Evolutionary conservation across 2,329 filamentous ascomycete species (phyloP).

Genomic region (Pseudogymnoascus sp.): DNA sequence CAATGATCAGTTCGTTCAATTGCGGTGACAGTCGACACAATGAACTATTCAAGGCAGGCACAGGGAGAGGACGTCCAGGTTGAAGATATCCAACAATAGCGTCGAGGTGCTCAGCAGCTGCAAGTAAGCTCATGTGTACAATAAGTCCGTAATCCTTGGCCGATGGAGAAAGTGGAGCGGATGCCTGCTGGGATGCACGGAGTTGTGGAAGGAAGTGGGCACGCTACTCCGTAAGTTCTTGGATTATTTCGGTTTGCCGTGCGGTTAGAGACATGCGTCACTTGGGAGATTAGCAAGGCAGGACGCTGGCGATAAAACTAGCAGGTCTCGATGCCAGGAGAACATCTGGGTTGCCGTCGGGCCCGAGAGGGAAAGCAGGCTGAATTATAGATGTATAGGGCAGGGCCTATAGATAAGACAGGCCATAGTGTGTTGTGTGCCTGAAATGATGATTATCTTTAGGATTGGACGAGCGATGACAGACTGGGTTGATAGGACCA

Average conservation of each 20-base stretch:
- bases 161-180: conserved; percentile 8
- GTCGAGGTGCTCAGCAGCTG: conserved; percentile 3
- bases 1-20: not conserved
- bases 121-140: conserved; percentile 9
- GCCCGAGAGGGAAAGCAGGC: not conserved
- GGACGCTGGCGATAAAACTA: not conserved
- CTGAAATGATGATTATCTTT: conserved; percentile 8
- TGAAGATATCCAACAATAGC: conserved; percentile 6
- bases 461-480: conserved; percentile 5
- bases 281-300: not conserved
- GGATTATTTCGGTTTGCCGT: conserved; percentile 6
- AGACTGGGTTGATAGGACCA: conserved; percentile 8
- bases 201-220: conserved; percentile 8
- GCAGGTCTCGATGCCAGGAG: not conserved
- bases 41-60: conserved; percentile 2
- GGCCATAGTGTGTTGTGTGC: not conserved
- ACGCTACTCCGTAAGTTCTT: conserved; percentile 8
- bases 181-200: conserved; percentile 4
- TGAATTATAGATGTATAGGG: conserved; percentile 5
- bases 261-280: conserved; percentile 8
- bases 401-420: conserved; percentile 3
- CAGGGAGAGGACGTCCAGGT: not conserved
- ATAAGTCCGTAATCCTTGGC: conserved; percentile 8
- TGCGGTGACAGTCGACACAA: not conserved
- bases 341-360: not conserved